A percentile compares a stretch with the other conserved stretches of the same genome.
These are phyloP conservation scores for Ilyonectria mors-panacis DNA, from an alignment of 2,329 filamentous ascomycete species.

Conservation along the genomic window DNA sequence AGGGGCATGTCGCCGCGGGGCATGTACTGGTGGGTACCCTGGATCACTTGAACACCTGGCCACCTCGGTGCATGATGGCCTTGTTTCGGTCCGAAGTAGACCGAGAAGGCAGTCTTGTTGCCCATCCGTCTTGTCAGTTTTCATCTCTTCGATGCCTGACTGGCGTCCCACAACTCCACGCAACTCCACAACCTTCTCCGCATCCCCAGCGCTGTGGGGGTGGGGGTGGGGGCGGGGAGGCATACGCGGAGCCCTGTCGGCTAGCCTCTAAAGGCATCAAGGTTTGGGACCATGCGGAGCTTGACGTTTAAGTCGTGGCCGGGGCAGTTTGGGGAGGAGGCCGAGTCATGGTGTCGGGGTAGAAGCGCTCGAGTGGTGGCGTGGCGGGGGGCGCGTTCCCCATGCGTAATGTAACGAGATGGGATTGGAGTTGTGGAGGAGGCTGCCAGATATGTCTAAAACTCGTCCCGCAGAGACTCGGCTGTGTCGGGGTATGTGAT, in stretches of 20 bases:
- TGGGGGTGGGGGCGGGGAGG: conserved; percentile 23
- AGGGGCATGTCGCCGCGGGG: conserved; percentile 17
- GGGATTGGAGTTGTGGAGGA: too few species aligned
- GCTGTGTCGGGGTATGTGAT: too few species aligned
- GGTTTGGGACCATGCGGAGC: background rate
- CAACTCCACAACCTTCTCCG: conserved; percentile 19
- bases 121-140: background rate
- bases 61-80: conserved; percentile 19
- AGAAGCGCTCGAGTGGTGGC: too few species aligned
- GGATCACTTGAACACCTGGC: conserved; percentile 9
- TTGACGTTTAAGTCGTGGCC: background rate
- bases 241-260: background rate
- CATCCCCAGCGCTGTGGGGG: conserved; percentile 21
- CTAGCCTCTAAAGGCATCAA: background rate
- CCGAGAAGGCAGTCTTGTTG: conserved; percentile 12
- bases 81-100: conserved; percentile 25
- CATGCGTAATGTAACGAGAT: too few species aligned
- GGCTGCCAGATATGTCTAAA: too few species aligned
- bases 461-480: too few species aligned
- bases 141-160: background rate
- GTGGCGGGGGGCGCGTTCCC: too few species aligned
- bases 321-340: too few species aligned
- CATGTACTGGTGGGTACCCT: conserved; percentile 25
- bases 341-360: too few species aligned
- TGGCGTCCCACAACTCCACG: background rate